Conservation (phyloP, 768 basidiomycete genomes). For the Termitomyces titanicus region DNA sequence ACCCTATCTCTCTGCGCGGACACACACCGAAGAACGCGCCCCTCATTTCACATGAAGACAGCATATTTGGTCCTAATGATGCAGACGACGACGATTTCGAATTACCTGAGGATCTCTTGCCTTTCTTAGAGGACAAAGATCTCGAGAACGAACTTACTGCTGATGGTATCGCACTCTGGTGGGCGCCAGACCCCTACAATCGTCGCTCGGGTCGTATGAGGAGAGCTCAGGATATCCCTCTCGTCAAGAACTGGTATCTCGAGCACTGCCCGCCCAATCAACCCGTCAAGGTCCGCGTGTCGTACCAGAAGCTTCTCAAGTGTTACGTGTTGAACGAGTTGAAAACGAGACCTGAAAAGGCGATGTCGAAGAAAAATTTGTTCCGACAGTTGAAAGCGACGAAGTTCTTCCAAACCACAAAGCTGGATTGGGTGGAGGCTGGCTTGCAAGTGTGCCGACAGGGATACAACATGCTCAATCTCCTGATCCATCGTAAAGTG, state of each 20-base stretch:
- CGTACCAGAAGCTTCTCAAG: slow-evolving; percentile 97
- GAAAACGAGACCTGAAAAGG: slow-evolving; percentile 84
- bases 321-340: slow-evolving; percentile 95
- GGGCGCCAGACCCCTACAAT: slow-evolving; percentile 96
- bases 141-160: slow-evolving; percentile 90
- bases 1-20: slow-evolving; percentile 92
- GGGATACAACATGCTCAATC: slow-evolving; percentile 99
- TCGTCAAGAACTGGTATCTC: slow-evolving; percentile 98
- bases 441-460: slow-evolving; percentile 98
- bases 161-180: slow-evolving; percentile 97
- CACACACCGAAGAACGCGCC: slow-evolving; percentile 80
- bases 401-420: slow-evolving; percentile 99
- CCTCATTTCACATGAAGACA: slow-evolving; percentile 84
- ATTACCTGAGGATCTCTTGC: slow-evolving; percentile 70
- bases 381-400: slow-evolving; percentile 97
- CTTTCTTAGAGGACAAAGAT: slow-evolving; percentile 78
- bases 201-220: slow-evolving; percentile 90
- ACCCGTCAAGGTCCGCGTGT: slow-evolving; percentile 97
- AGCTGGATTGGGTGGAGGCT: slow-evolving; percentile 98
- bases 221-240: slow-evolving; percentile 90
- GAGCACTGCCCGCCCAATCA: slow-evolving; percentile 97
- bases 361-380: slow-evolving; percentile 97
- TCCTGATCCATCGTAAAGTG: slow-evolving; percentile 97
- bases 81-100: slow-evolving; percentile 86
- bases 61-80: slow-evolving; percentile 85